phyloP scores from a whole-genome alignment of 257 asterid genomes.

The Fraxinus cuspidata region DNA sequence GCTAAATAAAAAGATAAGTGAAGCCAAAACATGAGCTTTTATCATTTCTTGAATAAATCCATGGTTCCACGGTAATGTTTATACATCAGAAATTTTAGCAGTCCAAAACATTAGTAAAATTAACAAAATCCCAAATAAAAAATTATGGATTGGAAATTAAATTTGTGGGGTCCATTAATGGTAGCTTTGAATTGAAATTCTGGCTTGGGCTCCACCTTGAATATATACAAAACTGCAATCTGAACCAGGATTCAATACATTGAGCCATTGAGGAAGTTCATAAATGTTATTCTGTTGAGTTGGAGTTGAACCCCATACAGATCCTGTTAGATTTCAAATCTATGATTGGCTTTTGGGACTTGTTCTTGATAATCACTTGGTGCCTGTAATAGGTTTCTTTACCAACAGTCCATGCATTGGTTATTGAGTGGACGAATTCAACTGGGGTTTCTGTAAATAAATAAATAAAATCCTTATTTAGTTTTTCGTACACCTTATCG shows the following conservation, averaged over 20 bases:
- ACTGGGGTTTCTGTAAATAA: slow-evolving; percentile 48
- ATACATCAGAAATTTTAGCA: not conserved
- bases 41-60: too few species aligned
- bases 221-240: slow-evolving; percentile 61
- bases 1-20: not conserved
- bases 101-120: not conserved
- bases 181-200: slow-evolving; percentile 55
- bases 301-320: slow-evolving; percentile 71
- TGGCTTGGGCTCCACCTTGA: slow-evolving; percentile 89
- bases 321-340: slow-evolving; percentile 59
- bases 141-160: not conserved
- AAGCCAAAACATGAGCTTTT: not conserved
- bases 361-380: slow-evolving; percentile 67
- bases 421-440: slow-evolving; percentile 64
- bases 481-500: not conserved
- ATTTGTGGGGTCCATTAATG: slow-evolving; percentile 30
- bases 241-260: slow-evolving; percentile 55
- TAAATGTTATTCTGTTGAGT: slow-evolving; percentile 53
- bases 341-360: slow-evolving; percentile 51
- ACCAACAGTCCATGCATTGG: slow-evolving; percentile 62
- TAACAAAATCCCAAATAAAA: not conserved
- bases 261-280: slow-evolving; percentile 59
- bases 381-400: slow-evolving; percentile 58
- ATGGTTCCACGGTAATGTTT: not conserved
- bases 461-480: not conserved